phyloP scores from a whole-genome alignment of 148 eudicot genomes.

The Selenicereus undatus region DNA sequence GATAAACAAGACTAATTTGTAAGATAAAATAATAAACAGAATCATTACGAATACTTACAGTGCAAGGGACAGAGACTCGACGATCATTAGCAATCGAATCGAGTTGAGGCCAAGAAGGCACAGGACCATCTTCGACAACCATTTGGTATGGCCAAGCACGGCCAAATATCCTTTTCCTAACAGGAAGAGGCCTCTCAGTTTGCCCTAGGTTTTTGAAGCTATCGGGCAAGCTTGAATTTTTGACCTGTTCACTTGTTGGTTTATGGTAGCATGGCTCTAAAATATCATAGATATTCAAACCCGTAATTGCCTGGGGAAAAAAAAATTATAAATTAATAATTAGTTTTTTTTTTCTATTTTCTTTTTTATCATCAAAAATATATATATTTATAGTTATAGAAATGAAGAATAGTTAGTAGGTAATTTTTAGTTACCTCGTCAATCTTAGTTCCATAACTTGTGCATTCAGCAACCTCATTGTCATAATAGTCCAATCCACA shows the following conservation, averaged over 20 bases:
- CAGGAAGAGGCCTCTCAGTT: slow-evolving; percentile 33
- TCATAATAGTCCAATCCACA: slow-evolving; percentile 39
- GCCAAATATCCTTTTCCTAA: slow-evolving; percentile 42
- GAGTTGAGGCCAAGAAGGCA: slow-evolving; percentile 49
- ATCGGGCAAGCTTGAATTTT: slow-evolving; percentile 44
- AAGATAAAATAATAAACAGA: no score
- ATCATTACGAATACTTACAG: slow-evolving; percentile 20
- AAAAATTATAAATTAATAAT: neutral
- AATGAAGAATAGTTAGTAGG: neutral
- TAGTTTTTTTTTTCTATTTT: no score
- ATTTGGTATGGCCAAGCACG: slow-evolving; percentile 45
- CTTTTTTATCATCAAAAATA: neutral
- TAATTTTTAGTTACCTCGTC: slow-evolving; percentile 20
- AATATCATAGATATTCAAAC: slow-evolving; percentile 70
- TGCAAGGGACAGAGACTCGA: slow-evolving; percentile 40
- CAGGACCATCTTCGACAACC: slow-evolving; percentile 33
- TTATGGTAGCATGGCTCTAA: slow-evolving; percentile 88
- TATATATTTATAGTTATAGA: no score
- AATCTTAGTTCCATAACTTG: slow-evolving; percentile 18
- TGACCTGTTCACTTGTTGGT: slow-evolving; percentile 25
- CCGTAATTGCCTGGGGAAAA: slow-evolving; percentile 40
- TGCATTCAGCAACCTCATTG: slow-evolving; percentile 26
- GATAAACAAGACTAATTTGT: no score
- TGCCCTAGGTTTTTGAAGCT: slow-evolving; percentile 51
- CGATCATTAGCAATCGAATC: slow-evolving; percentile 19